These are phyloP conservation scores for Trapa incisa DNA, from an alignment of 345 rosid genomes.

Conservation along the genomic window DNA sequence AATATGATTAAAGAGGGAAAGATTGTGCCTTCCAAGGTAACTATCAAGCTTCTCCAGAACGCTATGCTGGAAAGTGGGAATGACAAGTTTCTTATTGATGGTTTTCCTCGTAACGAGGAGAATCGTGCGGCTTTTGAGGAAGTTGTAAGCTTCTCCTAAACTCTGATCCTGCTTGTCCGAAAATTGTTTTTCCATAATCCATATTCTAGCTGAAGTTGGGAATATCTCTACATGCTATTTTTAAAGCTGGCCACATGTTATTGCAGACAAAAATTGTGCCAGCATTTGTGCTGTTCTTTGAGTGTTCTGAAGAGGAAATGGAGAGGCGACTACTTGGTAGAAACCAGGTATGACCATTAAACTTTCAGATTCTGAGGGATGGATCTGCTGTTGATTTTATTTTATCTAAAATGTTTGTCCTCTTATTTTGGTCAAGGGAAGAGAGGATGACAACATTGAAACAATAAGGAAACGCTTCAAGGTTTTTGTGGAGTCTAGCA, in stretches of 20 bases:
- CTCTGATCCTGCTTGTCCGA: neutral
- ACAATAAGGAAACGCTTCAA: constrained; percentile 9
- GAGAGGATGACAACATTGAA: constrained; percentile 10
- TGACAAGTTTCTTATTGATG: constrained; percentile 66
- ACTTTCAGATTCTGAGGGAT: neutral
- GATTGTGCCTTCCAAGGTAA: constrained; percentile 80
- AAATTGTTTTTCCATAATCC: too few relatives aligned
- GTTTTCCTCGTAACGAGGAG: constrained; percentile 79
- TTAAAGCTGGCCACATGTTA: neutral
- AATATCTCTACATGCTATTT: neutral
- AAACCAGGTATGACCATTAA: constrained; percentile 42
- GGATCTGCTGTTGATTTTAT: neutral
- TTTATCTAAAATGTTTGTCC: neutral
- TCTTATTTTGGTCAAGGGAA: neutral
- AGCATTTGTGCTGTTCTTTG: constrained; percentile 45
- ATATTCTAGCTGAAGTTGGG: neutral
- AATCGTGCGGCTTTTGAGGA: constrained; percentile 21
- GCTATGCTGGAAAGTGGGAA: constrained; percentile 49
- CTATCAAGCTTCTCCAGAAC: constrained; percentile 62
- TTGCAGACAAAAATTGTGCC: constrained; percentile 59
- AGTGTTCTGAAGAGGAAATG: constrained; percentile 59
- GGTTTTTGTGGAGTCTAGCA: constrained; percentile 35
- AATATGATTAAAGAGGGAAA: constrained; percentile 58
- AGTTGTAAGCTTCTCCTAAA: constrained; percentile 11
- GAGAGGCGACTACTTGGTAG: constrained; percentile 52